Evolutionary conservation across 179 eudicot species (phyloP).

Genomic region (Silene coronaria): DNA sequence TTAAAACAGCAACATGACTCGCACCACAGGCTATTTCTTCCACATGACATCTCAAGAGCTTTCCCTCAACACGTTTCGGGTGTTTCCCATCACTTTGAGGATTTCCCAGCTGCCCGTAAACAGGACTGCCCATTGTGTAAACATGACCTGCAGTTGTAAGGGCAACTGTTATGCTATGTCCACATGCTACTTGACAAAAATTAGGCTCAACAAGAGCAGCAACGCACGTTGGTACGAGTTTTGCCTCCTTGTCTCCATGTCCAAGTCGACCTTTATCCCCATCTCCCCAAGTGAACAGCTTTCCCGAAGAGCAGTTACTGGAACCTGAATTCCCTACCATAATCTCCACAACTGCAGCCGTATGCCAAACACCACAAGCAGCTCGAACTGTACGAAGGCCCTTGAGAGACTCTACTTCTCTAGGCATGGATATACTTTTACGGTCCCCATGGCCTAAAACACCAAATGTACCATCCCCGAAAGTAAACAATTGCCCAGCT

Average conservation of each 20-base stretch:
- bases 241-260: conserved; percentile 88
- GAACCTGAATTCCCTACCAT: conserved; percentile 90
- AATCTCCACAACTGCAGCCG: conserved; percentile 97
- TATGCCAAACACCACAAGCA: conserved; percentile 98
- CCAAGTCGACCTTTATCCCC: conserved; percentile 94
- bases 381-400: conserved; percentile 88
- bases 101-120: conserved; percentile 89
- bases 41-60: conserved; percentile 57
- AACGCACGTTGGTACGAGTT: conserved; percentile 90
- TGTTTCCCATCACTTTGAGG: conserved; percentile 80
- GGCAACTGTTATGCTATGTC: conserved; percentile 84
- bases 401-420: conserved; percentile 89
- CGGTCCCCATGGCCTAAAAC: conserved; percentile 94
- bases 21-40: conserved; percentile 97
- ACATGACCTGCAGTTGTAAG: conserved; percentile 92
- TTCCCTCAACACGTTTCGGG: conserved; percentile 78
- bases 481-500: conserved; percentile 87
- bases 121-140: conserved; percentile 89
- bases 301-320: conserved; percentile 89
- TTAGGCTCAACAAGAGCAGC: conserved; percentile 89
- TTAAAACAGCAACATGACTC: conserved; percentile 80
- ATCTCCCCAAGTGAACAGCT: conserved; percentile 97
- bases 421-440: conserved; percentile 59
- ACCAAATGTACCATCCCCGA: conserved; percentile 98
- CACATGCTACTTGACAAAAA: conserved; percentile 90